Conservation (phyloP, 306 rosid species). For the Sophora flavescens region DNA sequence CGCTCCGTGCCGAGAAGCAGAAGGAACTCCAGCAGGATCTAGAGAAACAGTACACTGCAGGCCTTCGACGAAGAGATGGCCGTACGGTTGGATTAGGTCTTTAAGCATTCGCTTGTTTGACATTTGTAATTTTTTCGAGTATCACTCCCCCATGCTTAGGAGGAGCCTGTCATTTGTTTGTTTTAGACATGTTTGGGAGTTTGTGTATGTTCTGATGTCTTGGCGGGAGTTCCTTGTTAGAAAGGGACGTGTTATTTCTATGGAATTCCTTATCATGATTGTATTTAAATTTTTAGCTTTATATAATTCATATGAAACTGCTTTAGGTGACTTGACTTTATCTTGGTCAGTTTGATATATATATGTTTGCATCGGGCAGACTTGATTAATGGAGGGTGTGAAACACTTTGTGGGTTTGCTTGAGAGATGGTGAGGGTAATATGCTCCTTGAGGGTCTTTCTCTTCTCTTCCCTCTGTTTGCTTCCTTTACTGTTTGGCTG, state of each 20-base stretch:
- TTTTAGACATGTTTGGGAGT: conserved; percentile 37
- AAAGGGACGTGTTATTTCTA: conserved; percentile 14
- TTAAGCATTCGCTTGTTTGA: conserved; percentile 43
- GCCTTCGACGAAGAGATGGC: conserved; percentile 97
- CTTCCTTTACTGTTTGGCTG: no score
- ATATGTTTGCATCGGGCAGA: no score
- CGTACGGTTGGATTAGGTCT: conserved; percentile 98
- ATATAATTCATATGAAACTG: conserved; percentile 26
- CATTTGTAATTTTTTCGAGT: conserved; percentile 37
- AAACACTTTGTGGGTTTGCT: no score
- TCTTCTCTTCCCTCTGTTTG: no score
- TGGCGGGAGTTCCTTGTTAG: conserved; percentile 36
- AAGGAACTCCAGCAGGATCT: conserved; percentile 91
- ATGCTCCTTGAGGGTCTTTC: no score
- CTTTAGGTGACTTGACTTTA: neutral
- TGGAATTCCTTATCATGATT: conserved; percentile 34
- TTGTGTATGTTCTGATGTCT: conserved; percentile 24
- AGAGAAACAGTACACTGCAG: conserved; percentile 97
- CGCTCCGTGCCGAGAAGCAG: conserved; percentile 76
- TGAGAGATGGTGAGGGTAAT: no score
- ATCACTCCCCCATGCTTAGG: conserved; percentile 34
- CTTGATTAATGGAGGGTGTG: no score
- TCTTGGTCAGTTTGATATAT: neutral
- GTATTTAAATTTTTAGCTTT: neutral
- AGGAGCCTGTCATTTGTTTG: conserved; percentile 35